Conservation (phyloP, 345 rosid species). For the Viola odorata region DNA sequence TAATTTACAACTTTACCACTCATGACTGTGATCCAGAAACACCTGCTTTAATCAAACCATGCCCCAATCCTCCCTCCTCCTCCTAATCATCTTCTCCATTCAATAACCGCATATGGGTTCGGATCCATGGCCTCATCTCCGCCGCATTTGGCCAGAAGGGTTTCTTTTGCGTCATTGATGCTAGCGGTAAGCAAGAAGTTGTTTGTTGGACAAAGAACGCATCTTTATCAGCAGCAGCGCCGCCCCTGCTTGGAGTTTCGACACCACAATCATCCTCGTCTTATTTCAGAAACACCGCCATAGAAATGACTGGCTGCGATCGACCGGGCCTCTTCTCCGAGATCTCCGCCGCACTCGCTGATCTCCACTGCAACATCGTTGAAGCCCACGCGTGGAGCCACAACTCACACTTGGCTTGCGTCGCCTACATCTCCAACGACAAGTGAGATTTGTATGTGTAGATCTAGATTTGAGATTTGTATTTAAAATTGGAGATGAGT, state of each 20-base stretch:
- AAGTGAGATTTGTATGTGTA: too few relatives aligned
- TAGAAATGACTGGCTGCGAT: conserved; percentile 62
- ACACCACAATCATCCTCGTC: conserved; percentile 17
- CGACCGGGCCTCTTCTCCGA: conserved; percentile 78
- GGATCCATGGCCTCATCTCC: conserved; percentile 76
- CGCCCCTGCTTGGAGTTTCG: conserved; percentile 20
- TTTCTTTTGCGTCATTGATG: conserved; percentile 94
- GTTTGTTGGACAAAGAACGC: conserved; percentile 73
- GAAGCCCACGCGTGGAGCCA: conserved; percentile 88
- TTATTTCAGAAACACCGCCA: conserved; percentile 41
- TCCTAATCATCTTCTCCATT: conserved; percentile 21
- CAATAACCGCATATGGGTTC: conserved; percentile 44
- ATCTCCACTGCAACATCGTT: conserved; percentile 55
- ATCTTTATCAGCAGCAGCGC: conserved; percentile 30
- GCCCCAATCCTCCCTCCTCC: conserved; percentile 18
- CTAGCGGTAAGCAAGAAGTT: conserved; percentile 75
- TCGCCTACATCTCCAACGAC: conserved; percentile 60
- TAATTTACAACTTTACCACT: background rate
- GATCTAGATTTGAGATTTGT: too few relatives aligned
- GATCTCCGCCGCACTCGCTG: conserved; percentile 55
- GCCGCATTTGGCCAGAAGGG: conserved; percentile 75
- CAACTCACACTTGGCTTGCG: conserved; percentile 59
- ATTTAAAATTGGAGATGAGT: too few relatives aligned
- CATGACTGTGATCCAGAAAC: conserved; percentile 11
- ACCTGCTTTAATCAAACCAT: conserved; percentile 20